phyloP scores from a whole-genome alignment of 768 basidiomycete genomes.

The Omphalotus guepiniiformis region DNA sequence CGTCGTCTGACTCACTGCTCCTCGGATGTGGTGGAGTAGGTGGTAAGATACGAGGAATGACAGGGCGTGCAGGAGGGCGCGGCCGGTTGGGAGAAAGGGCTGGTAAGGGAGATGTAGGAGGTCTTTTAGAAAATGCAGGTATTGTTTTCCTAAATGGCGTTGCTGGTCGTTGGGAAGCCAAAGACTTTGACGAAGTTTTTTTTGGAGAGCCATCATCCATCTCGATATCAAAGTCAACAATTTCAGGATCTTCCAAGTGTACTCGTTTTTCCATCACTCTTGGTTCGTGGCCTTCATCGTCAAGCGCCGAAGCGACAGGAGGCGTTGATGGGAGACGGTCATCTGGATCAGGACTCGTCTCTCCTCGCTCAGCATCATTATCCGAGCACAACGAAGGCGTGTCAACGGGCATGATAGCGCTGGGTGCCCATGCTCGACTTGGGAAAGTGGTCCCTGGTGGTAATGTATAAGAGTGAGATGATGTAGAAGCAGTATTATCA shows the following conservation, averaged over 20 bases:
- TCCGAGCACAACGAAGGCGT: conserved; percentile 78
- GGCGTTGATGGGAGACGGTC: conserved; percentile 12
- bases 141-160: not conserved
- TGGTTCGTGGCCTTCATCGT: not conserved
- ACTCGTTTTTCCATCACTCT: conserved; percentile 2
- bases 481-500: not conserved
- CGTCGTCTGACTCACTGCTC: conserved; percentile 27
- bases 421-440: conserved; percentile 16
- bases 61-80: conserved; percentile 44
- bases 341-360: conserved; percentile 27
- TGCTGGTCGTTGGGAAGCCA: no score
- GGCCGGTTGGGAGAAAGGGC: conserved; percentile 50
- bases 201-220: conserved; percentile 21
- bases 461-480: not conserved
- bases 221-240: conserved; percentile 29
- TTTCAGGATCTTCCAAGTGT: not conserved
- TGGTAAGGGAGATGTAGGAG: conserved; percentile 64
- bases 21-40: conserved; percentile 19
- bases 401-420: conserved; percentile 24
- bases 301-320: conserved; percentile 11
- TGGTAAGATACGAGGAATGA: conserved; percentile 9
- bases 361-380: conserved; percentile 51
- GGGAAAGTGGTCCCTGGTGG: not conserved
- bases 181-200: conserved; percentile 12
- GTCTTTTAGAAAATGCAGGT: conserved; percentile 48